Evolutionary conservation across 2,329 filamentous ascomycete species (phyloP), one percentile per base, ranked within the genome.

Genomic region (Aspergillus hiratsukae): DNA sequence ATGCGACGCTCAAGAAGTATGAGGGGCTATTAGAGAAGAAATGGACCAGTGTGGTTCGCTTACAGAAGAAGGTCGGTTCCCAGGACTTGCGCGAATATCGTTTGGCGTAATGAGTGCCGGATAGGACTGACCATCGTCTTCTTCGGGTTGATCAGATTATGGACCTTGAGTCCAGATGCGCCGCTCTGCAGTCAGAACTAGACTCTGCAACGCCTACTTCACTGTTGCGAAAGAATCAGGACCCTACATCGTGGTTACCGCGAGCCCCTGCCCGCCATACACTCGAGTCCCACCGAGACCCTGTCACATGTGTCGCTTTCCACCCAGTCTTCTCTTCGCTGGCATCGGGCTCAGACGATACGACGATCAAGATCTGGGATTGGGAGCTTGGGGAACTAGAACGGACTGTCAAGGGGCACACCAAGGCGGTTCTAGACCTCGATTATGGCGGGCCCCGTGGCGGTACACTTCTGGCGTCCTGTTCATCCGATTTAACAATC

Each of bases 331-430:
- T 96, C 75, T 93, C 91, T 9, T 93, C 90, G 4, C 80, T 97
- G 23, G 93, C 92, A 9, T 94, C 91, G 0, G 92, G 90, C 17
- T 95, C 91, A 8, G 92, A 96, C 72, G 93, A 97, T 73, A 89
- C 85, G 54, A 96, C 89, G 7, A 96, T 97, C 72, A 97, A 97
- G 69, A 92, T 97, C 54, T 97, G 92, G 92, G 92, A 97, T 69
- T 97, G 91, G 89, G 92, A 97, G 68, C 77, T 95, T 25, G 93
- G 93, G 49, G 92, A 97, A 74, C 80, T 96, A 3, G 92, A 97
- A 72, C 81, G 88, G 60, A 97, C 92, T 0, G 83, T 97, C 56
- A 97, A 97, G 71, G 91, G 91, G 1, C 93, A 97, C 69, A 97
- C 91, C 4, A 91, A 89, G 69, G 85, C 90, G 3, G 91, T 97